Conservation (phyloP, 306 rosid genomes). For the Sophora flavescens region DNA sequence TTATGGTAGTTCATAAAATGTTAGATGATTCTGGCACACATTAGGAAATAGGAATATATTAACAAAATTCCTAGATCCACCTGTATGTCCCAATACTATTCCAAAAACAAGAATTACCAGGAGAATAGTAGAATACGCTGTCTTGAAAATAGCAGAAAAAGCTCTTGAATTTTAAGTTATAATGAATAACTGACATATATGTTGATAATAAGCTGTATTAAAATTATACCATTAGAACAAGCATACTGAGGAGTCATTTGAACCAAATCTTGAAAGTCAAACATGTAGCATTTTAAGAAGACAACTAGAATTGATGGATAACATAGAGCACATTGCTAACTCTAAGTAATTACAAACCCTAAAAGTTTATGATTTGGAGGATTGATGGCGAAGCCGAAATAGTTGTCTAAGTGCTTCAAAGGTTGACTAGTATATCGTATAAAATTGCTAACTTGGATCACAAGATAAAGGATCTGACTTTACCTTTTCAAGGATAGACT, state of each 20-base stretch:
- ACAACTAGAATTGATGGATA: constrained; percentile 24
- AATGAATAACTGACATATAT: neutral
- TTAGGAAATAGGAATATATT: neutral
- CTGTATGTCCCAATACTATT: neutral
- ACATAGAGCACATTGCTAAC: constrained; percentile 10
- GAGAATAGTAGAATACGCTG: neutral
- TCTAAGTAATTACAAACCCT: neutral
- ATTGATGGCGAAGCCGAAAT: neutral
- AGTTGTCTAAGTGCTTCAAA: neutral
- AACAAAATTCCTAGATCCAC: neutral
- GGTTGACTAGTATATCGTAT: constrained; percentile 19
- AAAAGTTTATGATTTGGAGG: neutral
- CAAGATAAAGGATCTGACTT: constrained; percentile 35
- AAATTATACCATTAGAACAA: constrained; percentile 10
- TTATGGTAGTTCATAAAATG: neutral
- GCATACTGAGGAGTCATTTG: neutral
- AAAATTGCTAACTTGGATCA: constrained; percentile 15
- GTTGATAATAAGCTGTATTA: neutral
- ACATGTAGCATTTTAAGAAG: neutral
- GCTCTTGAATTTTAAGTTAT: neutral
- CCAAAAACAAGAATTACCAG: neutral
- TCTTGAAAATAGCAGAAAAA: neutral
- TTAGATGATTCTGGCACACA: neutral
- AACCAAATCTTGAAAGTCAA: neutral
- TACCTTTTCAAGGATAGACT: constrained; percentile 85